Evolutionary conservation across 371 early-diverging fungal species (phyloP).

Genomic region (Basidiobolus heterosporus): DNA sequence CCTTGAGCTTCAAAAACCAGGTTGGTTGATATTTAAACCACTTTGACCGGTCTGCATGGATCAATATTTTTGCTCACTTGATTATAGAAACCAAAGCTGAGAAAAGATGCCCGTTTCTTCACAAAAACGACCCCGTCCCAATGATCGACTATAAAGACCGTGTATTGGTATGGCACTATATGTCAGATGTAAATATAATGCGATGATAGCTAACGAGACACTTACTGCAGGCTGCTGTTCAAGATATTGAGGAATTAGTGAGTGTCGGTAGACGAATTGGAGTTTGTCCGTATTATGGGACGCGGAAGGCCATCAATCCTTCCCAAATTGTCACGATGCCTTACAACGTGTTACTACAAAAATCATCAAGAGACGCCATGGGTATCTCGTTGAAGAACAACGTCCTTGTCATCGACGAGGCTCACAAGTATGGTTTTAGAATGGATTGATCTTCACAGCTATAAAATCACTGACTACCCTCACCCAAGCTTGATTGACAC

Average conservation of each 20-base stretch:
- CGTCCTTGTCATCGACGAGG: slow-evolving; percentile 79
- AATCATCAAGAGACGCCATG: slow-evolving; percentile 53
- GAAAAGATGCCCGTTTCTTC: slow-evolving; percentile 29
- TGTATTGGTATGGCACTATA: slow-evolving; percentile 6
- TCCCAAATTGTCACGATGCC: slow-evolving; percentile 72
- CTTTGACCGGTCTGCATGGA: neutral
- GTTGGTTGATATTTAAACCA: neutral
- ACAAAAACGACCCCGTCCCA: slow-evolving; percentile 18
- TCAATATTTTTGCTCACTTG: neutral
- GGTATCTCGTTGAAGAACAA: slow-evolving; percentile 53
- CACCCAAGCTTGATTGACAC: slow-evolving; percentile 36
- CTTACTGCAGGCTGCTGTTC: slow-evolving; percentile 22
- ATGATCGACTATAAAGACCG: too few relatives aligned
- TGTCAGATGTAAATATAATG: slow-evolving; percentile 41
- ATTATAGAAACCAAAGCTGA: slow-evolving; percentile 7
- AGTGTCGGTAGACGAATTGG: slow-evolving; percentile 34
- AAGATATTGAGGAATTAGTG: slow-evolving; percentile 79
- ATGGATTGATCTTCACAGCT: neutral
- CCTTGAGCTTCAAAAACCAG: slow-evolving; percentile 28
- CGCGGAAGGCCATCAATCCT: slow-evolving; percentile 34
- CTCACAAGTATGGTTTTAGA: slow-evolving; percentile 41
- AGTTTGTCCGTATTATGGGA: slow-evolving; percentile 85
- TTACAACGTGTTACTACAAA: slow-evolving; percentile 66
- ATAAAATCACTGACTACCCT: neutral
- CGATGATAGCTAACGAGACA: too few relatives aligned